Percentiles rank a stretch among this genome's conserved stretches.
Conservation (phyloP, 257 asterid genomes). For the Mentha longifolia region DNA sequence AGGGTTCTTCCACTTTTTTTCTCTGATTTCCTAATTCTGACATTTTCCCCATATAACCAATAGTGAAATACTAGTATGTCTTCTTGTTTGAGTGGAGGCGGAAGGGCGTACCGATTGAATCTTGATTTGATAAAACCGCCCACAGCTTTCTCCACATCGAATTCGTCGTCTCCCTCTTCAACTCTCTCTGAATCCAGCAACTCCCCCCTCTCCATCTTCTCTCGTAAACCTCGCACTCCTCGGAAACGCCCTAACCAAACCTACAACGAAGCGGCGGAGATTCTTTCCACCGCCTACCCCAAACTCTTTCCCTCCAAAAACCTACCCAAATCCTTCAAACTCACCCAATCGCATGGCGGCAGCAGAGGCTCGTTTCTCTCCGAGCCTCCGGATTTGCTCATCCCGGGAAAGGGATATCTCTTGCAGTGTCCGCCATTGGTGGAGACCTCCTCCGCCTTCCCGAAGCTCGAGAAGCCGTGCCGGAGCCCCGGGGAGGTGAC, state of each 20-base stretch:
- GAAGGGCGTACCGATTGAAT: conserved; percentile 63
- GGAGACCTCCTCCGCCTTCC: background rate
- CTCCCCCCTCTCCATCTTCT: conserved; percentile 64
- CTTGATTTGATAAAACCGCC: conserved; percentile 69
- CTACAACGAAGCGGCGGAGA: conserved; percentile 82
- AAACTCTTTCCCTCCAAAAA: conserved; percentile 65
- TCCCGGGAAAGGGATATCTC: conserved; percentile 46
- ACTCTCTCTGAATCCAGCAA: conserved; percentile 68
- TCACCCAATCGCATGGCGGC: conserved; percentile 41
- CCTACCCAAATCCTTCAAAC: conserved; percentile 54
- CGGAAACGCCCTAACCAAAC: conserved; percentile 92
- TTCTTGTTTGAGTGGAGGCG: conserved; percentile 71
- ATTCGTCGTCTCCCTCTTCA: conserved; percentile 71
- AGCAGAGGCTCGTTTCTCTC: conserved; percentile 37
- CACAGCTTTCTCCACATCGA: conserved; percentile 62
- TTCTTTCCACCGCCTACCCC: conserved; percentile 75
- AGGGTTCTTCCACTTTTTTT: conserved; percentile 43
- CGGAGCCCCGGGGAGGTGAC: conserved; percentile 56
- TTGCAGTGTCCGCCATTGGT: background rate
- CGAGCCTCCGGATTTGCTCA: conserved; percentile 61
- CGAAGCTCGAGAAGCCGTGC: conserved; percentile 48
- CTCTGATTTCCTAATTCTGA: background rate
- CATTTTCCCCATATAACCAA: background rate
- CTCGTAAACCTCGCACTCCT: conserved; percentile 79
- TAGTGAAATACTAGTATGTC: conserved; percentile 44